Evolutionary conservation across 371 early-diverging fungal genomes (phyloP), one percentile per base, ranked within the genome.

Genomic region (Apophysomyces elegans): DNA sequence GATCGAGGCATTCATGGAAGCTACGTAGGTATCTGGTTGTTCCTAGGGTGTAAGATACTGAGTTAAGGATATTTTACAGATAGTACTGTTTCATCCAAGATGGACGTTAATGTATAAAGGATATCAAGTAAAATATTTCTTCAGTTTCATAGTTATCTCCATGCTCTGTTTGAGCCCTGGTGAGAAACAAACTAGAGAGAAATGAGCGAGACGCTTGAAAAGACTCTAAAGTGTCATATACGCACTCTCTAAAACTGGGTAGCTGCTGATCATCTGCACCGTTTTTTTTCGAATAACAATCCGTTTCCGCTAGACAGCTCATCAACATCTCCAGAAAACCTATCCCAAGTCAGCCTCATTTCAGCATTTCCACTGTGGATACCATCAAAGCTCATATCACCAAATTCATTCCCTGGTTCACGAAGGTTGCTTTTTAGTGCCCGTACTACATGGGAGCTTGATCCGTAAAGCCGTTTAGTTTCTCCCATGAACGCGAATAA

Each of bases 1-100:
- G 83, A 37, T 75, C 78, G 6, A 82, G 69, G 36, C 80, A 79
- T 13, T 63, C 76, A 36, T 82, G 73, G 44, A 82, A 76, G 4
- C 70, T 73, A 16, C 62, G 50, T 50, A 63, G 59, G 11, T 60
- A 57, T 1, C 66, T 58, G 18, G 71, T 70, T 13, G 62, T 63
- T 21, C 64, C 67, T 26, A 81, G 39, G 13, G 67, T 69, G 69
- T 65, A 59, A 36, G 1, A 45, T 61, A 41, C 44, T 38, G 16
- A 16, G 62, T 70, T 59, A 70, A 66, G 68, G 66, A 47, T 56
- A 60, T 21, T 41, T 54, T 0, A 50, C n/a, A 6, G 58, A 38
- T 36, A n/a, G 13, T 54, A 56, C 46, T 61, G 37, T 54, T 14
- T 5, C 26, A 37, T 56, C 56, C 56, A 5, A 9, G 5, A 9